Evolutionary conservation across 23 red algal species (phyloP).

Genomic region (Agarophyton chilense): DNA sequence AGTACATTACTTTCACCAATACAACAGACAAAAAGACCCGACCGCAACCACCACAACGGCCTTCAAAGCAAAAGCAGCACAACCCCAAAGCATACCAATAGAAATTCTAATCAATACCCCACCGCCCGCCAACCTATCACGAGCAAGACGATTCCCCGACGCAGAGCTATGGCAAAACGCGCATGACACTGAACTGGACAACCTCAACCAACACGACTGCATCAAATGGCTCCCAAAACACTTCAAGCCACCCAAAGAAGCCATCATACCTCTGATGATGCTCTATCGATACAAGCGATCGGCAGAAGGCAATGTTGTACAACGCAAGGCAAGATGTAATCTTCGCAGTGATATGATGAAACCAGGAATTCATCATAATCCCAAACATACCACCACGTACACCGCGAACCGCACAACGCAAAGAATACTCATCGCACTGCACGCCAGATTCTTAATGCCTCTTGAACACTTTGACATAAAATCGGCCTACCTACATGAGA

Average conservation of each 20-base stretch:
- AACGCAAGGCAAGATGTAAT: constrained; percentile 37
- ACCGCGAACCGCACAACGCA: constrained; percentile 11
- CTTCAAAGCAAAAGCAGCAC: too few species aligned
- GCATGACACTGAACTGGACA: neutral
- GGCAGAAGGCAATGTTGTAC: neutral
- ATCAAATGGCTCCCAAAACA: neutral
- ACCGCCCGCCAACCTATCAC: neutral
- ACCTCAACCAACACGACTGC: neutral
- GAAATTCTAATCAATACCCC: neutral
- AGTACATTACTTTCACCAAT: too few species aligned
- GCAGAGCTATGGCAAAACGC: neutral
- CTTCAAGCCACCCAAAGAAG: neutral
- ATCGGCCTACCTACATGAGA: constrained; percentile 1
- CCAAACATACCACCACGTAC: constrained; percentile 6
- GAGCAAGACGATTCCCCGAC: neutral
- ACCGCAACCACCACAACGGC: too few species aligned
- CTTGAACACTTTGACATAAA: constrained; percentile 13
- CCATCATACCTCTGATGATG: constrained; percentile 15
- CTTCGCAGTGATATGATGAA: constrained; percentile 22
- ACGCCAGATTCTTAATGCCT: neutral
- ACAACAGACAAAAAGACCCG: too few species aligned
- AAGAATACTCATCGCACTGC: constrained; percentile 22
- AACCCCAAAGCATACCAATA: too few species aligned
- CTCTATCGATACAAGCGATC: neutral
- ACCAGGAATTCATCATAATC: constrained; percentile 38